Evolutionary conservation across 2,329 filamentous ascomycete genomes (phyloP).

Genomic region (Pseudogymnoascus sp.): DNA sequence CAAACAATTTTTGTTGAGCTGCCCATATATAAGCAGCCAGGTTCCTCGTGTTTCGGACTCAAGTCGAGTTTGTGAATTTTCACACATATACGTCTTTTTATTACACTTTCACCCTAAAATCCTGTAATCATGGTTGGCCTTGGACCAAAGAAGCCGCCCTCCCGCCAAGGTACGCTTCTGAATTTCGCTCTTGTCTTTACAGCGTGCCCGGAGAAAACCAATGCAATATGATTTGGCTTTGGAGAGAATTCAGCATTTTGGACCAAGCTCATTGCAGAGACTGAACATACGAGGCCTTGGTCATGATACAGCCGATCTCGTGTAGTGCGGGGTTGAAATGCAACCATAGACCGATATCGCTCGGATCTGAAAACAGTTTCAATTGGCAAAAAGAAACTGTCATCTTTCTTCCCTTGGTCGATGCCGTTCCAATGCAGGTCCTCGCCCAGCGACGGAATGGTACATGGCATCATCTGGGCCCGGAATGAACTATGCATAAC

Average conservation of each 20-base stretch:
- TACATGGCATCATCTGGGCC: not conserved
- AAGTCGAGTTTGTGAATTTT: not conserved
- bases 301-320: not conserved
- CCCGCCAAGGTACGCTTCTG: conserved; percentile 57
- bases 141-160: conserved; percentile 55
- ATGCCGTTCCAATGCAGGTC: not conserved
- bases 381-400: not conserved
- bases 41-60: not conserved
- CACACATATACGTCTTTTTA: not conserved
- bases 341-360: not conserved
- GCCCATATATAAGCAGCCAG: conserved; percentile 1
- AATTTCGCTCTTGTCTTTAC: conserved; percentile 1
- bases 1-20: conserved; percentile 3
- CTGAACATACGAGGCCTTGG: not conserved
- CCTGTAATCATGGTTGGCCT: conserved; percentile 50
- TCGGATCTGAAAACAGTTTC: not conserved
- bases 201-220: not conserved
- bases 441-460: not conserved
- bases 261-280: not conserved
- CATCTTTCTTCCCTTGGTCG: not conserved
- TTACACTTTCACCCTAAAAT: conserved; percentile 8
- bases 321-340: not conserved
- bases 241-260: not conserved
- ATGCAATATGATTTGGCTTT: not conserved
- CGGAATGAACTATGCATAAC: not conserved